Evolutionary conservation across 352 stramenopile genomes (phyloP), one percentile per base, ranked within the genome.

Genomic region (Phytophthora palmivora): DNA sequence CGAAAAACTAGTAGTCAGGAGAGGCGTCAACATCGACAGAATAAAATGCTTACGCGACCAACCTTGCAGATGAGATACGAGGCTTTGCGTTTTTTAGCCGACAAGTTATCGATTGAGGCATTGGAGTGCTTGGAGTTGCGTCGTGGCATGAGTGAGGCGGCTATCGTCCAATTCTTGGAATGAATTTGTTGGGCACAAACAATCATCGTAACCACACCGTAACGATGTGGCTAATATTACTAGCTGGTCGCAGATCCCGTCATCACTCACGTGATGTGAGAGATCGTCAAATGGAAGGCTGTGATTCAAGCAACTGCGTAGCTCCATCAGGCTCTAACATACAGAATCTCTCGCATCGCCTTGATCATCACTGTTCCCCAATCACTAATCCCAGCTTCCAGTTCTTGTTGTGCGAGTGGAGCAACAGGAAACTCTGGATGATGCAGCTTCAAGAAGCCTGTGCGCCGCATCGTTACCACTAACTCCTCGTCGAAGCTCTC

Each of bases 291-390:
- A 34, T 34, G 30, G 30, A 34, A 34, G 30, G 30, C 30, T 34
- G 30, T 12, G 10, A 34, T 34, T 34, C 30, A 34, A 34, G 7
- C 10, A 7, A 34, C 30, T 34, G 30, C 6, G 10, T 34, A 34
- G 30, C 11, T 34, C 10, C 30, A 7, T 34, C 7, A 34, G 1
- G 30, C 11, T 37, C 26, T 6, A 7, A 37, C 38, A 37, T 63
- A 63, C 36, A 69, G 10, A n/a, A 63, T 46, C 9, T 62, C 56
- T 15, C 63, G 63, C 48, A 67, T 57, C 3, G 50, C 45, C 50
- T 72, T 67, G 41, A 65, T 37, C 64, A 73, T 63, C 3, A 73
- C 63, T n/a, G 60, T 24, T 1, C 51, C 58, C 64, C 64, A 73
- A 5, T 50, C 26, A 8, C 39, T 32, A 18, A 73, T 65, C 16